phyloP scores from a whole-genome alignment of 331 rosid genomes.

The Spiraea crenata region DNA sequence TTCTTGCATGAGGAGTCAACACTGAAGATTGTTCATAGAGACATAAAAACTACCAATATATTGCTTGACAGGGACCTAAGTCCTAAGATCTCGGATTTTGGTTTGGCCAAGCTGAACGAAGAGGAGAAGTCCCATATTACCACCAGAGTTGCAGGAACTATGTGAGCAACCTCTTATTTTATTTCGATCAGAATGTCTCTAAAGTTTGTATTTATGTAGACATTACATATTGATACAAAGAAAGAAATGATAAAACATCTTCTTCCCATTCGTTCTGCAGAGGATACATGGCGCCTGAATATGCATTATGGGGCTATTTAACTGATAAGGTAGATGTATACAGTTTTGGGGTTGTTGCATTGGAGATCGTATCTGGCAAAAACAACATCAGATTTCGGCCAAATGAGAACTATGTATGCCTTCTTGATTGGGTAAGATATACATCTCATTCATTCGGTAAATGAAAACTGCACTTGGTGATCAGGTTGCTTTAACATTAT shows the following conservation, averaged over 20 bases:
- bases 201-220: too few relatives aligned
- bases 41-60: conserved; percentile 18
- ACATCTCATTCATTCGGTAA: background rate
- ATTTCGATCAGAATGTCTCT: background rate
- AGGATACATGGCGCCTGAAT: conserved; percentile 44
- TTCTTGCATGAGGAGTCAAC: conserved; percentile 20
- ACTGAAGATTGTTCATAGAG: conserved; percentile 28
- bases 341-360: conserved; percentile 37
- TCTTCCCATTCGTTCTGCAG: conserved; percentile 12
- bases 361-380: conserved; percentile 38
- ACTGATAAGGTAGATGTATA: conserved; percentile 36
- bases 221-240: too few relatives aligned
- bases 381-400: conserved; percentile 35
- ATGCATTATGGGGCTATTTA: conserved; percentile 37
- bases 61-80: conserved; percentile 15
- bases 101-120: conserved; percentile 27
- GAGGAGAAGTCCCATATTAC: conserved; percentile 24
- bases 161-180: conserved; percentile 3
- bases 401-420: conserved; percentile 33
- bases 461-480: background rate
- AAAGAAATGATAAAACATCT: background rate
- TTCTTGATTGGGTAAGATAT: conserved; percentile 40
- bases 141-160: conserved; percentile 25
- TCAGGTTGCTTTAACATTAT: too few relatives aligned
- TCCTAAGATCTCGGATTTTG: conserved; percentile 26